These are phyloP conservation scores for Litsea cubeba DNA, from an alignment of 164 flowering plant genomes.

Conservation along the genomic window DNA sequence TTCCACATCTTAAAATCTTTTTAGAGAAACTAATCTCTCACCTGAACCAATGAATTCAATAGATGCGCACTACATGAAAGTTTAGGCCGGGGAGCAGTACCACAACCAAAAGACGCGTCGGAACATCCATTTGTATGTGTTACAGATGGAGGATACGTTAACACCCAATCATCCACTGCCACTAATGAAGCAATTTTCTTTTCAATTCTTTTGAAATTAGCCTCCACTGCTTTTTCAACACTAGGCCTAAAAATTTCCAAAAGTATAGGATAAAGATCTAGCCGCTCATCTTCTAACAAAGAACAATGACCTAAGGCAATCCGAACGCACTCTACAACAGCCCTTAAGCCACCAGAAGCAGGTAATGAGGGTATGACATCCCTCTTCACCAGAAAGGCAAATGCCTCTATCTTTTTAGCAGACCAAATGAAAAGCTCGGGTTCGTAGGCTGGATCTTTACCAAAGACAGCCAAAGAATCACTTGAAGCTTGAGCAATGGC, in stretches of 20 bases:
- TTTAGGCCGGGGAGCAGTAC: slow-evolving; percentile 51
- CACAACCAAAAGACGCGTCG: slow-evolving; percentile 32
- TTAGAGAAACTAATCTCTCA: slow-evolving; percentile 15
- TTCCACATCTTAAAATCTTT: not conserved
- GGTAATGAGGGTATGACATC: slow-evolving; percentile 84
- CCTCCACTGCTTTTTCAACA: slow-evolving; percentile 85
- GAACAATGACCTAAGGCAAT: slow-evolving; percentile 91
- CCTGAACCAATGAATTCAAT: slow-evolving; percentile 96
- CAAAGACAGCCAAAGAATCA: slow-evolving; percentile 80
- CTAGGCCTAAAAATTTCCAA: slow-evolving; percentile 83
- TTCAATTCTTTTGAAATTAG: slow-evolving; percentile 85
- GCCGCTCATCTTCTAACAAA: slow-evolving; percentile 84
- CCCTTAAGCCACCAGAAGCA: slow-evolving; percentile 90
- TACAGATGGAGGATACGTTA: slow-evolving; percentile 53
- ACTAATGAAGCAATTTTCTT: slow-evolving; percentile 91
- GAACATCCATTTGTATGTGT: slow-evolving; percentile 51
- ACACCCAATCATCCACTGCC: slow-evolving; percentile 97
- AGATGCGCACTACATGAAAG: slow-evolving; percentile 93
- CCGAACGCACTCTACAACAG: slow-evolving; percentile 94
- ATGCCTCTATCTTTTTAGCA: slow-evolving; percentile 72
- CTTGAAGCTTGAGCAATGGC: slow-evolving; percentile 92
- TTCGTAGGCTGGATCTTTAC: slow-evolving; percentile 63
- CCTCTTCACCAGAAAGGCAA: slow-evolving; percentile 76
- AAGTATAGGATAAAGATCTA: slow-evolving; percentile 84
- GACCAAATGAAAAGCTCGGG: slow-evolving; percentile 98